Base-by-base conservation (phyloP, 177 flowering plant genomes). In the Vitis hybrid region DNA sequence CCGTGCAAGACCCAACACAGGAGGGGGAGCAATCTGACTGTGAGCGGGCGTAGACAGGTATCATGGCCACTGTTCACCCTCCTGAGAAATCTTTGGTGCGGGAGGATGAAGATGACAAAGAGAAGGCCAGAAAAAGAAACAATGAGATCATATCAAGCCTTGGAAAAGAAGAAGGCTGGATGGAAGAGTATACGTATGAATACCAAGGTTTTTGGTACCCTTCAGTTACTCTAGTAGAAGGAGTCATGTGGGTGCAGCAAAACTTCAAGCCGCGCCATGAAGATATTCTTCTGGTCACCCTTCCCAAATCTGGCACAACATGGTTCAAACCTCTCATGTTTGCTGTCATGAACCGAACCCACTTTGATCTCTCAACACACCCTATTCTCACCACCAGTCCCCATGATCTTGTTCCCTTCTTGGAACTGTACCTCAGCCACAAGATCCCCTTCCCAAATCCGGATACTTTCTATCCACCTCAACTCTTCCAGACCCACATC, bases 391-490 rank as follows among this genome's bases (percentile, higher is more conserved):
- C 51, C 58, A 49, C 55, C 3, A 18, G 29, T 7, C 69, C 77
- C 50, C 73, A 74, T 39, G 65, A 69, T 7, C 31, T 56, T 13
- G 19, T 74, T n/a, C 72, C 77, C 29, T 74, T 48, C 64, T 12
- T 74, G 29, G 77, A 74, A 31, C 3, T 21, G 10, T 12, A 1
- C 2, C 45, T 59, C 10, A 1, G 18, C 33, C 29, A 67, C 2
- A 33, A 31, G 3, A 14, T 33, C 49, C 10, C 50, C 6, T 29
- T 56, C 15, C 39, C 60, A 10, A 11, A 10, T 22, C 70, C 39
- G 5, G 14, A 45, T 26, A 18, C 66, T 9, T 5, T 14, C 21
- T 22, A 60, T 9, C 21, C 61, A 13, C 51, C 61, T 39, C 33
- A 31, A 6, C 56, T 19, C 60, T n/a, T 29, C 64, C 26, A 33